phyloP scores from a whole-genome alignment of 192 early-diverging fungal species.

The Coemansia sp. region DNA sequence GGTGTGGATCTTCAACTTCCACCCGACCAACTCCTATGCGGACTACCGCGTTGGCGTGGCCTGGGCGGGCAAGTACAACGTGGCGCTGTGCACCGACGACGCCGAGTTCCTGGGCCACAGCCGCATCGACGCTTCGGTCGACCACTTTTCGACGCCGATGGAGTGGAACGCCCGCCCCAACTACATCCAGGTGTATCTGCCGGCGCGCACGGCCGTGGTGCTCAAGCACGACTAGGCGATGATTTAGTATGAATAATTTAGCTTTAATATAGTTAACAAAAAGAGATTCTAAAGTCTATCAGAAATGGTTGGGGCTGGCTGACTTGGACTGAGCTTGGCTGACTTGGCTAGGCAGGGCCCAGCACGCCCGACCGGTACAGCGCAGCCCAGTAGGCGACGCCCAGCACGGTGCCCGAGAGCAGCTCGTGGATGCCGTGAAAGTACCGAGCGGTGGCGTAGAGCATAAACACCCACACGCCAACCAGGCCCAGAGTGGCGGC shows the following conservation, averaged over 20 bases:
- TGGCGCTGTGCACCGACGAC: constrained; percentile 79
- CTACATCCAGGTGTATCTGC: constrained; percentile 82
- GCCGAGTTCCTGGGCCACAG: constrained; percentile 75
- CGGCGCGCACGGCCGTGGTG: constrained; percentile 67
- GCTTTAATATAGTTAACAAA: neutral
- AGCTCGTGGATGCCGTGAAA: constrained; percentile 74
- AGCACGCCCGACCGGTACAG: constrained; percentile 13
- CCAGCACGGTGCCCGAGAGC: constrained; percentile 64
- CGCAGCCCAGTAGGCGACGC: constrained; percentile 64
- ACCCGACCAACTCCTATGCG: constrained; percentile 76
- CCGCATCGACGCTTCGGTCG: constrained; percentile 61
- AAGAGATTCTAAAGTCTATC: neutral
- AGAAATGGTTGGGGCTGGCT: neutral
- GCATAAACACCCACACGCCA: constrained; percentile 72
- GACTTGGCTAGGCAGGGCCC: neutral
- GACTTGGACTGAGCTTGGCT: too few relatives aligned
- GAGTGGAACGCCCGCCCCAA: constrained; percentile 72
- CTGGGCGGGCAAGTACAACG: constrained; percentile 65
- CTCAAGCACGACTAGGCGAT: constrained; percentile 42
- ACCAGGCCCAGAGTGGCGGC: constrained; percentile 48
- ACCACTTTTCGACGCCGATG: constrained; percentile 68
- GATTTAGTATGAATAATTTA: neutral
- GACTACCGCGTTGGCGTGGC: constrained; percentile 85
- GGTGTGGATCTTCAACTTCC: constrained; percentile 94
- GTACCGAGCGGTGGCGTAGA: constrained; percentile 72